A percentile compares a stretch with the other conserved stretches of the same genome.
Conservation (phyloP, 495 filamentous ascomycete species). For the Xylaria grammica region DNA sequence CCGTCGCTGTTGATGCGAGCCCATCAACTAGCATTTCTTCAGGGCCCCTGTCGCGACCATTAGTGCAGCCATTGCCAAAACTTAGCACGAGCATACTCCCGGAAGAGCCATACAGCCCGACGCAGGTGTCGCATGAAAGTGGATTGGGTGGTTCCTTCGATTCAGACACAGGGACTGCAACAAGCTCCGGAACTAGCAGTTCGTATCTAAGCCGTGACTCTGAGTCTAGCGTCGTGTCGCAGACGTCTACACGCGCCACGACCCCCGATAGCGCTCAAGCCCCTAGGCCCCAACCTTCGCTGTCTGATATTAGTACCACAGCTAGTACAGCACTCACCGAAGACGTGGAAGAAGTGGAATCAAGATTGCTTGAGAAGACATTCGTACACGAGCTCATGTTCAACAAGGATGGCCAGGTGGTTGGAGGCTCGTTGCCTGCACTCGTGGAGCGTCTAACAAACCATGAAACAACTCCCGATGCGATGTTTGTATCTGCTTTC, state of each 20-base stretch:
- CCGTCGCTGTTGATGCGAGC: slow-evolving; percentile 38
- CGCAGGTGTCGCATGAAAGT: slow-evolving; percentile 44
- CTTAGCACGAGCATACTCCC: slow-evolving; percentile 52
- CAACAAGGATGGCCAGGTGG: slow-evolving; percentile 95
- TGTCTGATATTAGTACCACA: slow-evolving; percentile 63
- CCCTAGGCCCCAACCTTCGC: slow-evolving; percentile 52
- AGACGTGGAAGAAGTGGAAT: slow-evolving; percentile 76
- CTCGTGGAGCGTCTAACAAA: slow-evolving; percentile 93
- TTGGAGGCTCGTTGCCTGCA: slow-evolving; percentile 87
- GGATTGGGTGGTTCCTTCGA: slow-evolving; percentile 54
- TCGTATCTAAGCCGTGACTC: slow-evolving; percentile 83
- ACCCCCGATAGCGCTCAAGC: slow-evolving; percentile 70
- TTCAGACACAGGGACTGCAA: slow-evolving; percentile 55
- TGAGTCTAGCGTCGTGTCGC: slow-evolving; percentile 78
- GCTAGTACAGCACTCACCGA: slow-evolving; percentile 69
- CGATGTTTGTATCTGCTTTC: slow-evolving; percentile 91
- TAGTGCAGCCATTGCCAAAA: slow-evolving; percentile 51
- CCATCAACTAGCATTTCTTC: slow-evolving; percentile 44
- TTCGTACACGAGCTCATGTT: slow-evolving; percentile 88
- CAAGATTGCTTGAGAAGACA: slow-evolving; percentile 80
- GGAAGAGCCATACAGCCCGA: slow-evolving; percentile 54
- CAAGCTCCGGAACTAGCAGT: slow-evolving; percentile 64
- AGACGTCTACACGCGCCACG: slow-evolving; percentile 85
- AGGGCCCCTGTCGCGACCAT: slow-evolving; percentile 47
- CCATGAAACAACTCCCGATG: slow-evolving; percentile 90